phyloP scores from a whole-genome alignment of 805 yeast genomes.

The Kregervanrija pseudodelftensis region DNA sequence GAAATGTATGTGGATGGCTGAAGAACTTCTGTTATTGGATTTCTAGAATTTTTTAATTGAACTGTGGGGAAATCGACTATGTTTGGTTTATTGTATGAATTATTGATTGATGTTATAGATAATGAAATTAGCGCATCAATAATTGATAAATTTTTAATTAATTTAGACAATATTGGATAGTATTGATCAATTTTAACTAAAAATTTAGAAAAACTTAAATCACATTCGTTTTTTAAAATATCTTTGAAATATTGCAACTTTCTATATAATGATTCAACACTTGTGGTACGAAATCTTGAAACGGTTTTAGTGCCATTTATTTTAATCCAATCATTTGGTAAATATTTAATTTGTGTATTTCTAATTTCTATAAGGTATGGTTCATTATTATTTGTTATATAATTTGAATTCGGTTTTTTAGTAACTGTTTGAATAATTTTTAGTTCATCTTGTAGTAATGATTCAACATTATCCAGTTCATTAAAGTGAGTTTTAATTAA shows the following conservation, averaged over 20 bases:
- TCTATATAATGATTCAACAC: constrained; percentile 42
- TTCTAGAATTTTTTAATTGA: constrained; percentile 46
- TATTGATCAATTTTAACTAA: constrained; percentile 31
- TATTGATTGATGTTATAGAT: constrained; percentile 47
- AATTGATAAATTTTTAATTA: constrained; percentile 42
- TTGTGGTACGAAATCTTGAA: constrained; percentile 67
- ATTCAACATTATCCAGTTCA: constrained; percentile 37
- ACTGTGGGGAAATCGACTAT: constrained; percentile 42
- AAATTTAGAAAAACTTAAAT: constrained; percentile 38
- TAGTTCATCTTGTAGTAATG: constrained; percentile 48
- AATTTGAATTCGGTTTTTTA: constrained; percentile 51
- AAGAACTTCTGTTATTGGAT: constrained; percentile 26
- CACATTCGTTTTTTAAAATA: constrained; percentile 37
- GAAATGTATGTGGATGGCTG: constrained; percentile 44
- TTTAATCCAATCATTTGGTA: constrained; percentile 76
- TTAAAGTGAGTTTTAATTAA: constrained; percentile 33
- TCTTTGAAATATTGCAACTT: constrained; percentile 57
- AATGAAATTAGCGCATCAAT: constrained; percentile 66
- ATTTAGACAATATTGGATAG: constrained; percentile 31
- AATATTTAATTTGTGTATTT: constrained; percentile 42
- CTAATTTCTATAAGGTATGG: constrained; percentile 74
- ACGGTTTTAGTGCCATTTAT: constrained; percentile 62
- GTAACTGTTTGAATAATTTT: constrained; percentile 35
- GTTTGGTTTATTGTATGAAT: constrained; percentile 42
- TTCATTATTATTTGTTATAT: constrained; percentile 50